Percentiles rank a stretch among this genome's conserved stretches.
phyloP scores from a whole-genome alignment of 495 filamentous ascomycete genomes.

The Penicillium manginii region DNA sequence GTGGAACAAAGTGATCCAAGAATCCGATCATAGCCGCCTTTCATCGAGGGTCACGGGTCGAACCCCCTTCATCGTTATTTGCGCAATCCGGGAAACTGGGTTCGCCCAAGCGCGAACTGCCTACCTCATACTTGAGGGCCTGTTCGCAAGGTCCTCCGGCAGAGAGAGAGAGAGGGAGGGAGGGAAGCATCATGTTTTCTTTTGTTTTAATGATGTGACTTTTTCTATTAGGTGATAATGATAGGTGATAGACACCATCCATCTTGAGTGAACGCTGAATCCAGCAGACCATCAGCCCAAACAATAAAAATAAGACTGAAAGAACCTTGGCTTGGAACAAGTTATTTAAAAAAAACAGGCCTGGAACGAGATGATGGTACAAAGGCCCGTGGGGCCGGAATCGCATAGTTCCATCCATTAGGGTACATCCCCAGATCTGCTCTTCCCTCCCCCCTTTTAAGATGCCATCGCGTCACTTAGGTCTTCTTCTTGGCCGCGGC shows the following conservation, averaged over 20 bases:
- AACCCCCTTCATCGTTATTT: neutral
- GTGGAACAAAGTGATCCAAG: constrained; percentile 7
- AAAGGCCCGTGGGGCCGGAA: constrained; percentile 1
- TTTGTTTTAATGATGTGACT: neutral
- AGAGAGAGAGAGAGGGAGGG: neutral
- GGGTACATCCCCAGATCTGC: constrained; percentile 2
- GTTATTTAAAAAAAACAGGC: neutral
- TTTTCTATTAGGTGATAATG: neutral
- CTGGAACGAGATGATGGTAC: neutral
- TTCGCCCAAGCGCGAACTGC: constrained; percentile 2
- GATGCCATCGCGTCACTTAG: constrained; percentile 41
- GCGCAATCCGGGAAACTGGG: neutral
- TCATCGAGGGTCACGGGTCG: constrained; percentile 3
- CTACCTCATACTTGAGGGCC: constrained; percentile 3
- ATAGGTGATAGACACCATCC: too few relatives aligned
- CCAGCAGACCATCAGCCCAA: neutral
- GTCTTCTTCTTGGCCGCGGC: constrained; percentile 71
- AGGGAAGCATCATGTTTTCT: neutral
- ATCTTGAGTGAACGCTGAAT: too few relatives aligned
- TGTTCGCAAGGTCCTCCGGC: constrained; percentile 6
- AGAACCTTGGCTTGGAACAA: neutral
- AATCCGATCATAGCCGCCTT: constrained; percentile 8
- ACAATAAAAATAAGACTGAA: neutral
- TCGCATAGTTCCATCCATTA: constrained; percentile 5
- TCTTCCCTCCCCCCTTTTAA: constrained; percentile 6